Conservation (phyloP, 108 stramenopile genomes). For the Nitzschia sp. region DNA sequence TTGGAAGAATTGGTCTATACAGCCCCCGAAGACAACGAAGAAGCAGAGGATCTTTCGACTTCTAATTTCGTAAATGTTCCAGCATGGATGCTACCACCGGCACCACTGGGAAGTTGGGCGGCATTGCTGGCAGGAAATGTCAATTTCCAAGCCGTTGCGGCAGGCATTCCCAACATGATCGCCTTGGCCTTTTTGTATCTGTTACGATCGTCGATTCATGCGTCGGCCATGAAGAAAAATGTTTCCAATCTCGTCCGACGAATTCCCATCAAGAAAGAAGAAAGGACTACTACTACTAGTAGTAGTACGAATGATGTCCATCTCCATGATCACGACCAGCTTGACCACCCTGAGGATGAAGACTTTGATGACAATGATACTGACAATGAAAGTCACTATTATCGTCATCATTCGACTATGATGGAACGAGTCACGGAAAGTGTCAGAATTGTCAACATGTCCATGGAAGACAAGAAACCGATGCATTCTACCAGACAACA, state of each 20-base stretch:
- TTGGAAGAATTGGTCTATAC: conserved; percentile 39
- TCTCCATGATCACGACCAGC: too few relatives aligned
- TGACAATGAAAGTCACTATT: background rate
- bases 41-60: background rate
- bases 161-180: conserved; percentile 51
- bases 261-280: conserved; percentile 3
- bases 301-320: too few relatives aligned
- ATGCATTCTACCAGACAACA: background rate
- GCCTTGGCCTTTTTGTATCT: conserved; percentile 76
- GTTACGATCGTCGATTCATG: conserved; percentile 71
- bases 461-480: conserved; percentile 3
- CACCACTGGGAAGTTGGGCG: conserved; percentile 43
- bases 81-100: conserved; percentile 27
- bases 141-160: conserved; percentile 58
- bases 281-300: background rate
- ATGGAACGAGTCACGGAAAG: background rate
- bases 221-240: conserved; percentile 61
- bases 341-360: background rate
- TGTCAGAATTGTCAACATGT: conserved; percentile 16
- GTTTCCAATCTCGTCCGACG: conserved; percentile 39
- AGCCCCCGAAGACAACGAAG: background rate
- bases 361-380: background rate
- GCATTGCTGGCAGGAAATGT: conserved; percentile 33
- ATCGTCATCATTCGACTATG: background rate
- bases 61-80: background rate